phyloP scores from a whole-genome alignment of 1,284 basidiomycete genomes.

The Leccinum idahoense region DNA sequence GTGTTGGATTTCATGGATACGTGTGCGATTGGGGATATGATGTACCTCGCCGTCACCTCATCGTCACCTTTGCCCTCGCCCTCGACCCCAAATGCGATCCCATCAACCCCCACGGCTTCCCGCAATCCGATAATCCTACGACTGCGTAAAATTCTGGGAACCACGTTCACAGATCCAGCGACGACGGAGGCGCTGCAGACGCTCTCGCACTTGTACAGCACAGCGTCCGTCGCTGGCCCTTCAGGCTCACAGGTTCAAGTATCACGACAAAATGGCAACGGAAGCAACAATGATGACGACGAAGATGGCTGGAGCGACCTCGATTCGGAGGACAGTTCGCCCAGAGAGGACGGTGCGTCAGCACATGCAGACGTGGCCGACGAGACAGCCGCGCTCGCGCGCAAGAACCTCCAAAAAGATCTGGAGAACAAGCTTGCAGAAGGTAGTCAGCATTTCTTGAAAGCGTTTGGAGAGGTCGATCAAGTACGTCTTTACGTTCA shows the following conservation, averaged over 20 bases:
- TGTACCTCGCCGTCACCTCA: background rate
- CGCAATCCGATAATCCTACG: slow-evolving; percentile 74
- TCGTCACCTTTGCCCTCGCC: background rate
- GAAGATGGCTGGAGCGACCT: slow-evolving; percentile 31
- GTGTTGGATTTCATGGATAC: slow-evolving; percentile 44
- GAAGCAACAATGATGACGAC: slow-evolving; percentile 23
- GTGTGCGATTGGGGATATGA: slow-evolving; percentile 19
- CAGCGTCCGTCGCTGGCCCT: background rate
- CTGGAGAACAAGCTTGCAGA: slow-evolving; percentile 75
- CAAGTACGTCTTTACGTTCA: slow-evolving; percentile 49
- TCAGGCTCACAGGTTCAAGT: background rate
- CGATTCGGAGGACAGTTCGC: slow-evolving; percentile 10
- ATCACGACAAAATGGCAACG: slow-evolving; percentile 15
- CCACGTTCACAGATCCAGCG: slow-evolving; percentile 77
- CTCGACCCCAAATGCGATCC: background rate
- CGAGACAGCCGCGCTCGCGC: slow-evolving; percentile 62
- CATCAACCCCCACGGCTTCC: background rate
- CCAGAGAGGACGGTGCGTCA: slow-evolving; percentile 4
- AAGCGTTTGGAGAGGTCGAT: slow-evolving; percentile 83
- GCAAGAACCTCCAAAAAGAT: slow-evolving; percentile 78
- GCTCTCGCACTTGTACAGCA: slow-evolving; percentile 71
- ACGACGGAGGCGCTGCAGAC: slow-evolving; percentile 80
- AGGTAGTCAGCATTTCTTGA: slow-evolving; percentile 77
- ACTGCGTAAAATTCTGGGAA: slow-evolving; percentile 85
- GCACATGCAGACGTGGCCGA: slow-evolving; percentile 30